Base-by-base conservation (phyloP, 2,329 filamentous ascomycete genomes). In the Diaporthe helianthi region DNA sequence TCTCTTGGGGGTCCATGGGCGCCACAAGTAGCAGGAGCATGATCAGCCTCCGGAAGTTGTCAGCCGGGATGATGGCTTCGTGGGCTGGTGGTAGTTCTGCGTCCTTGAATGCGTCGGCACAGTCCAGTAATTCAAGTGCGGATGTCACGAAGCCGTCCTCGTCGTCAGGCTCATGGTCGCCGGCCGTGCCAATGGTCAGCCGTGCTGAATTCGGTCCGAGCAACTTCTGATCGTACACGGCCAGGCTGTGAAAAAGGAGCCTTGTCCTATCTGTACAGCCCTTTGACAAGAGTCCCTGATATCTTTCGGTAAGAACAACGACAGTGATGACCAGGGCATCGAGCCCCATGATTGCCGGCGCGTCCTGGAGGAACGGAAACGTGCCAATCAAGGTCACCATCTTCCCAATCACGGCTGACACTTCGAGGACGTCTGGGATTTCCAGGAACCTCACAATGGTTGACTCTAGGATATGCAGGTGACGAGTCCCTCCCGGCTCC, bases 261-360 rank as follows among this genome's bases (percentile, higher is more conserved):
- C 89, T 89, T 33, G 85, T 83, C 72, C 89, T 85, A 74, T 89
- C 87, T 24, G 82, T 81, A 33, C 84, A 84, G 2, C 87, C 86
- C 70, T 83, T 84, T 67, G 85, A 84, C 44, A 93, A 77, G 9
- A 93, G 89, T 33, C 85, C 85, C 58, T 84, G 84, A 76, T 92
- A 91, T 69, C 91, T 84, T 74, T 91, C 89, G 1, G 91, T 93
- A 82, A 93, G 84, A 72, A 94, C 87, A 2, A 90, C 89, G 58
- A 93, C 84, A 1, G 92, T 90, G 81, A 92, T 92, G 69, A 93
- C 84, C 79, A 93, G 81, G 74, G 90, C 89, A 71, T 92, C 88
- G 52, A 91, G 85, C 10, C 90, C 89, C 60, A 94, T 79, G 3
- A 93, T 89, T 3, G 86, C 89, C 0, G 92, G 92, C 0, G 90